phyloP scores from a whole-genome alignment of 2,329 filamentous ascomycete species.

The Nigrospora osmanthi region DNA sequence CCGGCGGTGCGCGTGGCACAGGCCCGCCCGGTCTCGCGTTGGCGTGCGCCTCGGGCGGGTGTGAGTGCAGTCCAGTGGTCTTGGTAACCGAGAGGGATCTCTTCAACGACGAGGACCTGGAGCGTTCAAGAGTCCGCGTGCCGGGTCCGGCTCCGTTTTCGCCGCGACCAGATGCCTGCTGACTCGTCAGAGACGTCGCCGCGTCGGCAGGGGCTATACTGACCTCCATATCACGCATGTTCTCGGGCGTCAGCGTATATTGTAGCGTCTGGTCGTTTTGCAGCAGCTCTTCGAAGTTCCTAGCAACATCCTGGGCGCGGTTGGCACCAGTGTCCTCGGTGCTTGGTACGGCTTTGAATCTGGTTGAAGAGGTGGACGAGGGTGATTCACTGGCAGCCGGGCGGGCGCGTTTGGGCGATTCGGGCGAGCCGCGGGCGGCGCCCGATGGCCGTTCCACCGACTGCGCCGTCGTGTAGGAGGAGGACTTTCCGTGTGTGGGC shows the following conservation, averaged over 20 bases:
- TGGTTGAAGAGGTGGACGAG: slow-evolving; percentile 39
- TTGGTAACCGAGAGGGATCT: slow-evolving; percentile 33
- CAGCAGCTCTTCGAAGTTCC: slow-evolving; percentile 72
- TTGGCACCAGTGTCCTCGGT: slow-evolving; percentile 48
- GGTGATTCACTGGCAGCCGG: slow-evolving; percentile 42
- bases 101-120: slow-evolving; percentile 35
- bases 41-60: slow-evolving; percentile 20
- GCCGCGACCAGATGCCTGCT: no score
- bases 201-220: neutral
- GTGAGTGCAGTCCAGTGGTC: slow-evolving; percentile 27
- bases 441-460: slow-evolving; percentile 3
- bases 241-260: slow-evolving; percentile 73
- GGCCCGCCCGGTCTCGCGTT: slow-evolving; percentile 17
- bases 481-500: slow-evolving; percentile 11
- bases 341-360: slow-evolving; percentile 43
- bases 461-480: slow-evolving; percentile 5
- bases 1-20: slow-evolving; percentile 21
- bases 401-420: slow-evolving; percentile 21
- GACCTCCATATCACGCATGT: slow-evolving; percentile 63
- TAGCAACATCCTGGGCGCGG: slow-evolving; percentile 50
- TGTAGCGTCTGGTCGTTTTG: slow-evolving; percentile 77
- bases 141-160: slow-evolving; percentile 25
- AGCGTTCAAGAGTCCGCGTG: slow-evolving; percentile 30
- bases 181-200: neutral
- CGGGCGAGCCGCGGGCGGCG: slow-evolving; percentile 13